Conservation (phyloP, 2,329 filamentous ascomycete species). For the Ophiostoma perfectum region DNA sequence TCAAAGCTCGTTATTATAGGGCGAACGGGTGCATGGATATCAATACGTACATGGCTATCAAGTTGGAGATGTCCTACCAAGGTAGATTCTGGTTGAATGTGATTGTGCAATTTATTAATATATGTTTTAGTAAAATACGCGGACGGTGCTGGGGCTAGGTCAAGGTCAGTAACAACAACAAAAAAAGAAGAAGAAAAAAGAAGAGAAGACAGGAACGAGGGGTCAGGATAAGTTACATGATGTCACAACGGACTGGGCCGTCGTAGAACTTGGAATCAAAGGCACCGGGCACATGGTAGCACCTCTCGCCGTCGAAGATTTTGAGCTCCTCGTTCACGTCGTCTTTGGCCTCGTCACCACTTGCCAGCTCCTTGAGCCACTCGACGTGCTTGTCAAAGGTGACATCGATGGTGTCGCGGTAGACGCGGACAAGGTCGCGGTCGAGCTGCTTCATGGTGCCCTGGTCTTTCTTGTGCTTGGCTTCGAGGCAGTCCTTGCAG, state of each 20-base stretch:
- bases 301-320: neutral
- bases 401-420: neutral
- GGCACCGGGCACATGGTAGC: neutral
- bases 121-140: too few relatives aligned
- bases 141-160: too few relatives aligned
- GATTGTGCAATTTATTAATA: too few relatives aligned
- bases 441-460: neutral
- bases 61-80: too few relatives aligned
- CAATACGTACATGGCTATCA: too few relatives aligned
- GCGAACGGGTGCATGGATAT: too few relatives aligned
- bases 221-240: neutral
- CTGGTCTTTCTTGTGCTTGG: neutral
- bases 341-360: neutral
- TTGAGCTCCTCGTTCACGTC: neutral
- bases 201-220: neutral
- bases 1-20: too few relatives aligned
- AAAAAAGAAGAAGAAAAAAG: neutral
- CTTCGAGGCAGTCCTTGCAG: neutral
- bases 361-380: neutral
- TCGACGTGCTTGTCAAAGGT: neutral
- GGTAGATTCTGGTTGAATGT: too few relatives aligned
- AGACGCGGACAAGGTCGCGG: neutral
- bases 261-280: neutral
- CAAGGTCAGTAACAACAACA: neutral
- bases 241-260: neutral